phyloP scores from a whole-genome alignment of 164 flowering plant genomes.

The Aristolochia contorta region DNA sequence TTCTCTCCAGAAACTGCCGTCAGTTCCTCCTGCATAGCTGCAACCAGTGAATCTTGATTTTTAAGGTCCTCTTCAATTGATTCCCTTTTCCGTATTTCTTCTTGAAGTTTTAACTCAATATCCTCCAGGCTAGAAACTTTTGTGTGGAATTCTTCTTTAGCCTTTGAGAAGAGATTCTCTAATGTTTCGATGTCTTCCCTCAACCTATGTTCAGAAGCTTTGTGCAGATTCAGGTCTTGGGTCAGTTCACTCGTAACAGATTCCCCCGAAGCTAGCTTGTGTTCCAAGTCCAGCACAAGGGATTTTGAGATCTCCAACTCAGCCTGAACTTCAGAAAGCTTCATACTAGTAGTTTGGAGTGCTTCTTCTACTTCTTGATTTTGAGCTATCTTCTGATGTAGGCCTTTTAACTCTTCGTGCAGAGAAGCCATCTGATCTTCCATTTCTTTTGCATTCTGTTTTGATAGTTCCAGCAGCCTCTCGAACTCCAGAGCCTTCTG shows the following conservation, averaged over 20 bases:
- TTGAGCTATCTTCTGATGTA: constrained; percentile 55
- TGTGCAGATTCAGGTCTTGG: constrained; percentile 42
- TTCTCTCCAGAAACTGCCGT: constrained; percentile 8
- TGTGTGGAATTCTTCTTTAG: constrained; percentile 45
- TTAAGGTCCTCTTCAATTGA: constrained; percentile 26
- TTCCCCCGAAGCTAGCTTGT: constrained; percentile 45
- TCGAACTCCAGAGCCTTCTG: constrained; percentile 65
- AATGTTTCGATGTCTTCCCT: constrained; percentile 46
- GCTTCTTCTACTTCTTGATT: constrained; percentile 61
- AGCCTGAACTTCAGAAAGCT: constrained; percentile 45
- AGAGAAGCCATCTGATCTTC: constrained; percentile 59
- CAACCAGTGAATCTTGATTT: constrained; percentile 28
- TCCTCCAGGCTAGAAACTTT: constrained; percentile 60
- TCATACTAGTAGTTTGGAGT: constrained; percentile 29
- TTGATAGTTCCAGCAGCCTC: constrained; percentile 51
- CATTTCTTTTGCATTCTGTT: constrained; percentile 47
- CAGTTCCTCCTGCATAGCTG: constrained; percentile 35
- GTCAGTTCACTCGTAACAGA: constrained; percentile 32
- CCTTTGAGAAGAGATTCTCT: constrained; percentile 26
- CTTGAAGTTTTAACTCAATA: constrained; percentile 37
- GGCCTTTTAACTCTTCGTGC: constrained; percentile 55
- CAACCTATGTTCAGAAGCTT: constrained; percentile 42
- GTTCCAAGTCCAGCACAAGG: constrained; percentile 35
- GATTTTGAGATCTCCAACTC: constrained; percentile 51
- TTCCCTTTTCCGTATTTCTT: constrained; percentile 35